Evolutionary conservation across 805 yeast genomes (phyloP).

Genomic region (Sporopachydermia lactativora): DNA sequence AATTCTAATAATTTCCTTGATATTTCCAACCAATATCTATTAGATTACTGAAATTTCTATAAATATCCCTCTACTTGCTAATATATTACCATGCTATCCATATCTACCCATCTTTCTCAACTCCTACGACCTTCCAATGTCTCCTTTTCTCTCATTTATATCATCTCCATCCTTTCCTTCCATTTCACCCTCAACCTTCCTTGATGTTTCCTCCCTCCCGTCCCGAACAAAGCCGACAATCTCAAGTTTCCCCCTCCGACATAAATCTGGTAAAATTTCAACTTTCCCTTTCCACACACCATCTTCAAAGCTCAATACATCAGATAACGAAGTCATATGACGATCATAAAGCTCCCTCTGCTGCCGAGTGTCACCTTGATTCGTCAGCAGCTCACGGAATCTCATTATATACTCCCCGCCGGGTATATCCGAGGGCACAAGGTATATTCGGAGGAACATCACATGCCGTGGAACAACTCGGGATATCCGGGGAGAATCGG

Average conservation of each 20-base stretch:
- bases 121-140: no score
- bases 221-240: conserved; percentile 6
- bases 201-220: conserved; percentile 10
- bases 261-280: background rate
- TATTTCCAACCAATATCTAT: no score
- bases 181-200: background rate
- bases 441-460: conserved; percentile 30
- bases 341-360: conserved; percentile 20
- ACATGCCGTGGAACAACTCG: no score
- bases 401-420: conserved; percentile 20
- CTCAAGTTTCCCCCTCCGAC: background rate
- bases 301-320: conserved; percentile 28
- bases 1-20: no score
- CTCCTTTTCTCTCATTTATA: no score
- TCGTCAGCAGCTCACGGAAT: conserved; percentile 22
- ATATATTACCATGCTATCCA: no score
- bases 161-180: no score
- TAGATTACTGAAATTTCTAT: no score
- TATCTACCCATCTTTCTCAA: no score
- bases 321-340: conserved; percentile 24
- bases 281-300: conserved; percentile 22
- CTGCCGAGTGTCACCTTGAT: conserved; percentile 22
- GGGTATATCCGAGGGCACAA: conserved; percentile 30
- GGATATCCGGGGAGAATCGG: conserved; percentile 2
- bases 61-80: no score